Conservation (phyloP, 192 early-diverging fungal species). For the Spinellus fusiger region DNA sequence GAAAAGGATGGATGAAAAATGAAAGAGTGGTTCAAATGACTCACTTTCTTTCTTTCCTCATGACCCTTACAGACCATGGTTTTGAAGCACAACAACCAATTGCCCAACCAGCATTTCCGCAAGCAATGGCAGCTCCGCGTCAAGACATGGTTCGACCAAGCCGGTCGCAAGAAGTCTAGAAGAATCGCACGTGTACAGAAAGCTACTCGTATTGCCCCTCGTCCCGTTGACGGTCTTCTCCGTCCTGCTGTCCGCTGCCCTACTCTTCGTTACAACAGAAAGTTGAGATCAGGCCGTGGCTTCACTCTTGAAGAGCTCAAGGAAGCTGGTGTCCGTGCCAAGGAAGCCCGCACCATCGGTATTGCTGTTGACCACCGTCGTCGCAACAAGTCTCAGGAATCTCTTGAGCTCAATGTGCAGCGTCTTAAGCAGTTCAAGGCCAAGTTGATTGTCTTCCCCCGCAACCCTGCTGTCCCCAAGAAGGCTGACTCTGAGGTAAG, state of each 20-base stretch:
- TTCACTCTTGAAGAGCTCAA: conserved; percentile 99
- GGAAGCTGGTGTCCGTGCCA: conserved; percentile 88
- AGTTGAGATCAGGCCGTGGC: conserved; percentile 92
- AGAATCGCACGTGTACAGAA: conserved; percentile 85
- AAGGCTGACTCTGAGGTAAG: conserved; percentile 58
- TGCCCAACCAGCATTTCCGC: conserved; percentile 95
- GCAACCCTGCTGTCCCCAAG: conserved; percentile 87
- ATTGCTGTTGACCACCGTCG: conserved; percentile 96
- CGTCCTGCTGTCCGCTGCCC: conserved; percentile 95
- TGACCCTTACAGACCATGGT: conserved; percentile 18
- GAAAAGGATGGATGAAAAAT: no score
- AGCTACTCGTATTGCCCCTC: conserved; percentile 92
- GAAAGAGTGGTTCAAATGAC: no score
- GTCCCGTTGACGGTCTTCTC: conserved; percentile 92
- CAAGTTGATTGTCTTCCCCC: conserved; percentile 95
- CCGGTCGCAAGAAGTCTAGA: conserved; percentile 90
- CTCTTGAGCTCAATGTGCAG: conserved; percentile 87
- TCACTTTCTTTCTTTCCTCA: not conserved
- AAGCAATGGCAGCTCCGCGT: conserved; percentile 97
- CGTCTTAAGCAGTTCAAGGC: conserved; percentile 91
- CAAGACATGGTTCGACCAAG: conserved; percentile 98
- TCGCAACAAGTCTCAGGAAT: conserved; percentile 92
- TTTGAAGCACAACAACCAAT: conserved; percentile 91
- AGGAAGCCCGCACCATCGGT: conserved; percentile 91
- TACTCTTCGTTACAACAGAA: conserved; percentile 97